These are phyloP conservation scores for Carex cristatella DNA, from an alignment of 176 grass and related monocot species.

Conservation along the genomic window DNA sequence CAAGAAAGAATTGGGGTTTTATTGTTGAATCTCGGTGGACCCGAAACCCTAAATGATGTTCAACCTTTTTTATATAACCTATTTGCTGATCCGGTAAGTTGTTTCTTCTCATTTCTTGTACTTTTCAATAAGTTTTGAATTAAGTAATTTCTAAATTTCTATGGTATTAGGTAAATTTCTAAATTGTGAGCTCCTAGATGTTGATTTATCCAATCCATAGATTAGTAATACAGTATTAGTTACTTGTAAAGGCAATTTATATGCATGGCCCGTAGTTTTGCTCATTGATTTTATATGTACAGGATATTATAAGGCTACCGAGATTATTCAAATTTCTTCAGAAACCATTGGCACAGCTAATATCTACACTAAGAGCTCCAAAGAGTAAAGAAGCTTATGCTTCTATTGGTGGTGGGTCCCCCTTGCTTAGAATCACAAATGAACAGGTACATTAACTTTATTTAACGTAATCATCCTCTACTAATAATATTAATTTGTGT, in stretches of 20 bases:
- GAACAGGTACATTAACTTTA: slow-evolving; percentile 55
- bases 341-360: slow-evolving; percentile 88
- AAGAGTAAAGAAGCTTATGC: slow-evolving; percentile 98
- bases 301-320: slow-evolving; percentile 95
- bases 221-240: background rate
- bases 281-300: slow-evolving; percentile 6
- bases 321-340: slow-evolving; percentile 96
- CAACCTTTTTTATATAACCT: slow-evolving; percentile 96
- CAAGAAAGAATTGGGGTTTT: slow-evolving; percentile 82
- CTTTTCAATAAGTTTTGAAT: background rate
- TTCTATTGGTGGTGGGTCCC: slow-evolving; percentile 93
- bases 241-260: background rate
- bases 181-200: background rate
- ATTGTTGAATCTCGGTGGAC: slow-evolving; percentile 92
- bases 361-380: slow-evolving; percentile 81
- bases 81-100: slow-evolving; percentile 84
- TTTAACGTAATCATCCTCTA: too few relatives aligned
- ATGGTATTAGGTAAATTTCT: background rate
- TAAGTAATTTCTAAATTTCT: background rate
- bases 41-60: slow-evolving; percentile 83
- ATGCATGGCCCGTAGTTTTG: background rate
- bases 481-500: background rate
- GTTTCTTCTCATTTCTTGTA: slow-evolving; percentile 6
- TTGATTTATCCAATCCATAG: background rate
- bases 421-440: slow-evolving; percentile 84